A percentile compares a stretch with the other conserved stretches of the same genome.
phyloP scores from a whole-genome alignment of 345 rosid genomes.

The Sonneratia alba region DNA sequence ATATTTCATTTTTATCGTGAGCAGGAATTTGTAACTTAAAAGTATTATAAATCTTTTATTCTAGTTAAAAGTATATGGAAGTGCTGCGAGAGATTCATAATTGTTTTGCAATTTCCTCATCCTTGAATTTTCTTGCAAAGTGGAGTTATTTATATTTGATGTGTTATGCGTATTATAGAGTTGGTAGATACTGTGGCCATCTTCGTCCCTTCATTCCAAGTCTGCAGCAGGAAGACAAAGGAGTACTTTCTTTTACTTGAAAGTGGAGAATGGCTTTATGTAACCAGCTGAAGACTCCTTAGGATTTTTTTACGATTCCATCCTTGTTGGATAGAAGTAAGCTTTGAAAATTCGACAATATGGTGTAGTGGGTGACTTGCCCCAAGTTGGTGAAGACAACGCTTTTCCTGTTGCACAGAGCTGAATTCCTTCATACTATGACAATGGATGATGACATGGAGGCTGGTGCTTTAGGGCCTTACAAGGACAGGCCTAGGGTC shows the following conservation, averaged over 20 bases:
- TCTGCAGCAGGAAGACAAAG: not conserved
- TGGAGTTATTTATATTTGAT: not conserved
- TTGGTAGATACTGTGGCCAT: not conserved
- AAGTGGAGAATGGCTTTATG: not conserved
- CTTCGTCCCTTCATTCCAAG: not conserved
- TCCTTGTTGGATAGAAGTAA: conserved; percentile 4
- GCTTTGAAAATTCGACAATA: conserved; percentile 31
- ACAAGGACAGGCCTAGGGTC: conserved; percentile 67
- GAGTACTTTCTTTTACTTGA: not conserved
- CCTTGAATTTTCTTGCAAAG: not conserved
- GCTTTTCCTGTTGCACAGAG: conserved; percentile 27
- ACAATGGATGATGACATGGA: conserved; percentile 85
- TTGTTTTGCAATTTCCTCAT: not conserved
- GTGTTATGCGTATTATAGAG: not conserved
- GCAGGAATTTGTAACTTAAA: not conserved
- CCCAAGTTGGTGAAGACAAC: conserved; percentile 26
- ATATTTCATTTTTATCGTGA: not conserved
- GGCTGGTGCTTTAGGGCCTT: conserved; percentile 63
- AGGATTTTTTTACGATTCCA: not conserved
- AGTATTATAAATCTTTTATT: not conserved
- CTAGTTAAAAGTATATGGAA: too few relatives aligned
- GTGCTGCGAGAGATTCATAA: too few relatives aligned
- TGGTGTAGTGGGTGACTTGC: conserved; percentile 38
- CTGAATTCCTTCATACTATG: conserved; percentile 53
- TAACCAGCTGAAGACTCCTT: not conserved